phyloP scores from a whole-genome alignment of 2,329 filamentous ascomycete genomes.

The Coccinonectria pachysandricola region DNA sequence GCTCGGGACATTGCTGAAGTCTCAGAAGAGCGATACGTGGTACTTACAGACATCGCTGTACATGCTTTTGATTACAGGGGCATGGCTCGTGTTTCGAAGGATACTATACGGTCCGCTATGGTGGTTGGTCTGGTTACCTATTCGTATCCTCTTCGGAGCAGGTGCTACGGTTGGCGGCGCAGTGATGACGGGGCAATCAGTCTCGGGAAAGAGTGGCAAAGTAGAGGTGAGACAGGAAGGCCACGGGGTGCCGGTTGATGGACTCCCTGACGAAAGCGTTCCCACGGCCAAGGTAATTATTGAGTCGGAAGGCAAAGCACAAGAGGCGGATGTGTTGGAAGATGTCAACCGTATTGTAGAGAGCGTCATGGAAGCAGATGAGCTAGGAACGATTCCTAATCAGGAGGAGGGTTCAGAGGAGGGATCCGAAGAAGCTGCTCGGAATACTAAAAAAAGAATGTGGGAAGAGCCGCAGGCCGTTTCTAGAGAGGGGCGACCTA shows the following conservation, averaged over 20 bases:
- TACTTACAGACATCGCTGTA: constrained; percentile 88
- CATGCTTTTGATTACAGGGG: constrained; percentile 64
- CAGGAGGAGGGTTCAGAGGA: constrained; percentile 5
- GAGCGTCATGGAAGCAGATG: constrained; percentile 26
- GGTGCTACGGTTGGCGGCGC: constrained; percentile 44
- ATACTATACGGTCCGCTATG: constrained; percentile 81
- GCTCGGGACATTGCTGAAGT: constrained; percentile 67
- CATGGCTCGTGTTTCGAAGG: constrained; percentile 78
- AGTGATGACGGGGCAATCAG: constrained; percentile 29
- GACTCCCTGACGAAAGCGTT: constrained; percentile 31
- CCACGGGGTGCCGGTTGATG: constrained; percentile 22
- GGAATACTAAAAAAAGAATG: constrained; percentile 22
- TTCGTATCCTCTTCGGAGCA: constrained; percentile 55
- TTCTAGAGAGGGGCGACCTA: constrained; percentile 20
- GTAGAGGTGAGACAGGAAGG: constrained; percentile 17
- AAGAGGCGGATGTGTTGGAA: constrained; percentile 34
- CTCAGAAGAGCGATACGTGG: constrained; percentile 96
- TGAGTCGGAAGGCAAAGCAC: constrained; percentile 10
- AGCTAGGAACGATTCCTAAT: constrained; percentile 14
- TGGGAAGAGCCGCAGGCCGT: constrained; percentile 16
- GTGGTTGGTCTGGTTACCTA: constrained; percentile 78
- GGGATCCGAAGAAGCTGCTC: constrained; percentile 2
- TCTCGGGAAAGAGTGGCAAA: constrained; percentile 14
- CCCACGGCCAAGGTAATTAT: constrained; percentile 39
- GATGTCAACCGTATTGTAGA: constrained; percentile 46